Conservation (phyloP, 2,329 filamentous ascomycete species). For the Paecilomyces variotii region DNA sequence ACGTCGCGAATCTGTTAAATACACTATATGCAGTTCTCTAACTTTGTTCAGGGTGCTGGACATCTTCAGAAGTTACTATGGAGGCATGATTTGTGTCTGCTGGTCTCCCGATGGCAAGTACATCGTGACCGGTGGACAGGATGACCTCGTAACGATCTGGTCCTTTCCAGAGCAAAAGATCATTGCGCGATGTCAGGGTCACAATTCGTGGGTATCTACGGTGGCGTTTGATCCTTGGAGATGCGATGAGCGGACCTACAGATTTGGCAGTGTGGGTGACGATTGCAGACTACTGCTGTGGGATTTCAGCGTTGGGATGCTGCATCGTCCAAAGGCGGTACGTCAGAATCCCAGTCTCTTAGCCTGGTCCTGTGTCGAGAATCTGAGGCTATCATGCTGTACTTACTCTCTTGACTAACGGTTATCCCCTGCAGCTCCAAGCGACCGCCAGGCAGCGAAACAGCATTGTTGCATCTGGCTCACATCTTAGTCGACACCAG, state of each 20-base stretch:
- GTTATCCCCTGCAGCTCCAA: conserved; percentile 20
- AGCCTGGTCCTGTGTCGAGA: neutral
- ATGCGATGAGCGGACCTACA: conserved; percentile 90
- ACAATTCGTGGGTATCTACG: conserved; percentile 89
- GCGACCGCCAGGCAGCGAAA: conserved; percentile 30
- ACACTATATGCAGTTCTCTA: conserved; percentile 6
- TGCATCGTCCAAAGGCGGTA: conserved; percentile 81
- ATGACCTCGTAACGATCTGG: conserved; percentile 96
- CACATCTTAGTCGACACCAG: conserved; percentile 49
- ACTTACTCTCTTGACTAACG: conserved; percentile 1
- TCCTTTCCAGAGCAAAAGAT: conserved; percentile 74
- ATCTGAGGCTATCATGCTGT: neutral
- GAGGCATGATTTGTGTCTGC: conserved; percentile 83
- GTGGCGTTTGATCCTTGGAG: conserved; percentile 96
- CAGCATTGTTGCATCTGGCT: conserved; percentile 21
- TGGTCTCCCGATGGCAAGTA: conserved; percentile 98
- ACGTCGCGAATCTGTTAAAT: conserved; percentile 24
- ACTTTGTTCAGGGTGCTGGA: conserved; percentile 60
- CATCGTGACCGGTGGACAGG: conserved; percentile 87
- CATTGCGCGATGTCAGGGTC: conserved; percentile 86
- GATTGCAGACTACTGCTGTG: conserved; percentile 85
- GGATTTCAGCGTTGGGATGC: conserved; percentile 97
- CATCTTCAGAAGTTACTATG: conserved; percentile 86
- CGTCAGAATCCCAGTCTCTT: conserved; percentile 29
- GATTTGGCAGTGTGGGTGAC: conserved; percentile 92